Conservation (phyloP, 192 early-diverging fungal species). For the Coemansia sp. region DNA sequence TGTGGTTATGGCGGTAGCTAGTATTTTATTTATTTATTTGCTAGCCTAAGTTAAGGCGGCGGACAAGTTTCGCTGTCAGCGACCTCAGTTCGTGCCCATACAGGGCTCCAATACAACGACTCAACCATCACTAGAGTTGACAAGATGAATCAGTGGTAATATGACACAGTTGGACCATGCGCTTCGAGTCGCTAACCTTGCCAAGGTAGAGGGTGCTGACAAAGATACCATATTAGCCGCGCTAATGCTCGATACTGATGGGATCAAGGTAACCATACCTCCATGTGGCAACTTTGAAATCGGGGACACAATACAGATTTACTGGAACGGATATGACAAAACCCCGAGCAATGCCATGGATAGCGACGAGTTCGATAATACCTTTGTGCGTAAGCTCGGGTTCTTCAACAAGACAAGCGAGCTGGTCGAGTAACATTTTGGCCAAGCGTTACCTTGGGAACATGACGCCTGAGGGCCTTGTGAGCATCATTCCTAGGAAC, state of each 20-base stretch:
- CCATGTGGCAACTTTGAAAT: no score
- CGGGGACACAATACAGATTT: no score
- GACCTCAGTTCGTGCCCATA: no score
- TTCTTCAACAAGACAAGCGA: constrained; percentile 59
- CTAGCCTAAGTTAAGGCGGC: no score
- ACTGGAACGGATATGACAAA: no score
- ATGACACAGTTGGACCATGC: constrained; percentile 64
- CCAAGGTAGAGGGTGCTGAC: constrained; percentile 48
- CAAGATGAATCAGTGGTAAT: constrained; percentile 50
- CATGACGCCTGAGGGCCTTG: constrained; percentile 7
- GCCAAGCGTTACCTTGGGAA: constrained; percentile 60
- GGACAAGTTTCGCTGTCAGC: no score
- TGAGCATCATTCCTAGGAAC: constrained; percentile 38
- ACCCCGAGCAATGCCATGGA: constrained; percentile 12
- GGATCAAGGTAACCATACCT: no score
- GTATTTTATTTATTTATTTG: no score
- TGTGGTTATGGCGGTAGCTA: no score
- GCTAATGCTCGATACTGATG: constrained; percentile 60
- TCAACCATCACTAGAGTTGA: no score
- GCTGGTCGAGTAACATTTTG: constrained; percentile 61
- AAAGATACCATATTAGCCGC: constrained; percentile 60
- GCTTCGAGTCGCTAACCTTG: constrained; percentile 58
- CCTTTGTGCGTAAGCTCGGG: constrained; percentile 42
- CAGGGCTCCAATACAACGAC: no score
- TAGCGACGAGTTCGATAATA: constrained; percentile 49